Evolutionary conservation across 208 protist species (phyloP).

Genomic region (Leishmania gerbilli): DNA sequence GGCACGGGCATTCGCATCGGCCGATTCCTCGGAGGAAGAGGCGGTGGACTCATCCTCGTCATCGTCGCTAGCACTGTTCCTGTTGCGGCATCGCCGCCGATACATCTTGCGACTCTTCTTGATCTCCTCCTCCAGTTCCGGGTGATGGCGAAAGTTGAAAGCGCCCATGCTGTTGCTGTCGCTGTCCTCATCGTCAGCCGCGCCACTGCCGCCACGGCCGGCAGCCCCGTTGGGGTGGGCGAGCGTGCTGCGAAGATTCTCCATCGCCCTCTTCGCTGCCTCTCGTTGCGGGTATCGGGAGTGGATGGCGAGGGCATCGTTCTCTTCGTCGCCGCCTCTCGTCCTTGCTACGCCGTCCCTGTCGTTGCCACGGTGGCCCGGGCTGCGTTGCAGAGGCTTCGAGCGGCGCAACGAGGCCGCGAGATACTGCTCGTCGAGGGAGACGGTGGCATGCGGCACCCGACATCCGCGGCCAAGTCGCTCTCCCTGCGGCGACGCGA

Average conservation of each 20-base stretch:
- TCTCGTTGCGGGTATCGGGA: slow-evolving; percentile 66
- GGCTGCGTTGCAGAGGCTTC: not conserved
- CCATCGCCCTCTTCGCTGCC: slow-evolving; percentile 61
- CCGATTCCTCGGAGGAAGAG: not conserved
- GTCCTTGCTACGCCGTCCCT: not conserved
- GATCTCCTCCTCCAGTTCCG: slow-evolving; percentile 29
- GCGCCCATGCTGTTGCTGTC: slow-evolving; percentile 29
- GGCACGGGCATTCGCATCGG: not conserved
- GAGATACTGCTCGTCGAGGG: slow-evolving; percentile 60
- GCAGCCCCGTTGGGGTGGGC: slow-evolving; percentile 16
- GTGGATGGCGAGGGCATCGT: slow-evolving; percentile 39
- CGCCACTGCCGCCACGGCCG: not conserved
- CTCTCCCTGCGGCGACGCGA: slow-evolving; percentile 17
- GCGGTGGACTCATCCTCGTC: slow-evolving; percentile 5
- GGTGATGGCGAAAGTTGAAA: slow-evolving; percentile 50
- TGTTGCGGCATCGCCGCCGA: not conserved
- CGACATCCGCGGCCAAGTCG: slow-evolving; percentile 71
- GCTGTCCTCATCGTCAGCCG: slow-evolving; percentile 13
- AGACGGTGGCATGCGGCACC: slow-evolving; percentile 30
- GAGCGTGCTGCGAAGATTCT: slow-evolving; percentile 48
- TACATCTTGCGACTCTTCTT: not conserved
- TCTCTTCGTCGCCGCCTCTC: not conserved
- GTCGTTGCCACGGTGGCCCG: not conserved
- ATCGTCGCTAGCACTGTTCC: not conserved
- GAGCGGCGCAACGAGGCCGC: slow-evolving; percentile 15